Evolutionary conservation across 2,329 filamentous ascomycete genomes (phyloP).

Genomic region (Fusarium praegraminearum): DNA sequence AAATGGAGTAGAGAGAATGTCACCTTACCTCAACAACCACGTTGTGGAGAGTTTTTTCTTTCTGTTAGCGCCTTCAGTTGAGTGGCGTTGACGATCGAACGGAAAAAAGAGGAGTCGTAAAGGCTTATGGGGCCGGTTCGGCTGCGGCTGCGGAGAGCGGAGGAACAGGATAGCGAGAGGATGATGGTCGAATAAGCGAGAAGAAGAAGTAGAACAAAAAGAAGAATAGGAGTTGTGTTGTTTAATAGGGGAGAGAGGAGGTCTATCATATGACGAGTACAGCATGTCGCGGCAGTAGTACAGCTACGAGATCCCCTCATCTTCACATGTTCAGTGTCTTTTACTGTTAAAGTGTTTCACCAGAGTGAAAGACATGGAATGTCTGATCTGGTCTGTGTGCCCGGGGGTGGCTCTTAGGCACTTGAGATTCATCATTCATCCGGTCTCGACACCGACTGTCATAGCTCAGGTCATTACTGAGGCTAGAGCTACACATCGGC

Average conservation of each 20-base stretch:
- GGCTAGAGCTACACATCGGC: constrained; percentile 17
- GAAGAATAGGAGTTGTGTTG: not conserved
- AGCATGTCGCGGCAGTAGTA: constrained; percentile 9
- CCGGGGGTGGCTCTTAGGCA: constrained; percentile 9
- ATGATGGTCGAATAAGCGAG: constrained; percentile 15
- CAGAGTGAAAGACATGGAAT: not conserved
- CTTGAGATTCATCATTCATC: not conserved
- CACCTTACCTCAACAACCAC: constrained; percentile 32
- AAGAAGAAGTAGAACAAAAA: not conserved
- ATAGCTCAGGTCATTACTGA: constrained; percentile 5
- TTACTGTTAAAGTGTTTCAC: not conserved
- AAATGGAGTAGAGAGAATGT: constrained; percentile 11
- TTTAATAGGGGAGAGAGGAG: constrained; percentile 24
- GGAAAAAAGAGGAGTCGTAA: constrained; percentile 13
- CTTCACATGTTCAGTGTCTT: constrained; percentile 30
- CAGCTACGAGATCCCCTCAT: constrained; percentile 7
- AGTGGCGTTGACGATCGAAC: constrained; percentile 26
- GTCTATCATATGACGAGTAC: constrained; percentile 37
- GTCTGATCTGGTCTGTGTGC: constrained; percentile 12
- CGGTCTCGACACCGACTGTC: constrained; percentile 3
- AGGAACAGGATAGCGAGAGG: not conserved
- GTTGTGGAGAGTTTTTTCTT: constrained; percentile 7
- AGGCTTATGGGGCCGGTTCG: constrained; percentile 19
- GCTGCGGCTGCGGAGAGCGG: constrained; percentile 9
- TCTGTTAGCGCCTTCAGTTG: constrained; percentile 1